Percentiles rank a stretch among this genome's conserved stretches.
Evolutionary conservation across 768 basidiomycete species (phyloP).

Genomic region (Russula olivacea): DNA sequence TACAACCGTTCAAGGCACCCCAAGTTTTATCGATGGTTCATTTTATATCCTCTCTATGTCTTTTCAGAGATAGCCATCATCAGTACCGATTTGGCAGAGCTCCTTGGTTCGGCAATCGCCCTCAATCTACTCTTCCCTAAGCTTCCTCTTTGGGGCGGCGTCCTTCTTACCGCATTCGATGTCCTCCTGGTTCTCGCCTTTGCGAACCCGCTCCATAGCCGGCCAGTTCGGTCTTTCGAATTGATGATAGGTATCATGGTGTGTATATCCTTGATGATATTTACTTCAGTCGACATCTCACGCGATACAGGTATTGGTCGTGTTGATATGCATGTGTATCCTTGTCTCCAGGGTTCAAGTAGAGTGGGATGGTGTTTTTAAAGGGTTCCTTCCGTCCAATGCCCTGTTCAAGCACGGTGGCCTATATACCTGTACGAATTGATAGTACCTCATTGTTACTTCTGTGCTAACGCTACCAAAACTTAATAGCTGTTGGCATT

Average conservation of each 20-base stretch:
- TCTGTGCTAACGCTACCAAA: not conserved
- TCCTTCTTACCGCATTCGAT: conserved; percentile 45
- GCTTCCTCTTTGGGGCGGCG: conserved; percentile 45
- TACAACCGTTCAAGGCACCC: conserved; percentile 40
- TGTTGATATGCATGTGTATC: conserved; percentile 25
- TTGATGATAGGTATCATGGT: conserved; percentile 40
- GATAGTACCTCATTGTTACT: not conserved
- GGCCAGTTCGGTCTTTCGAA: conserved; percentile 65
- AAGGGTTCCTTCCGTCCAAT: conserved; percentile 23
- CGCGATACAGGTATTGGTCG: conserved; percentile 17
- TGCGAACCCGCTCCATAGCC: conserved; percentile 53
- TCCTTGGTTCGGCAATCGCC: conserved; percentile 56
- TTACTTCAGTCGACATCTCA: not conserved
- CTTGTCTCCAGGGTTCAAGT: conserved; percentile 24
- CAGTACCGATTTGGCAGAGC: conserved; percentile 53
- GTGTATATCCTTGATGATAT: not conserved
- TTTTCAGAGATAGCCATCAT: conserved; percentile 48
- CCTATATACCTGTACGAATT: conserved; percentile 21
- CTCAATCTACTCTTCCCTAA: conserved; percentile 46
- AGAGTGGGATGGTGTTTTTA: conserved; percentile 18
- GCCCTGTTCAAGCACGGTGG: conserved; percentile 18
- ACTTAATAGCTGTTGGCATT: conserved; percentile 27
- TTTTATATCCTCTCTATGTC: conserved; percentile 44
- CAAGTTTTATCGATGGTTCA: conserved; percentile 34
- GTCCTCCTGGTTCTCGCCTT: conserved; percentile 58